Evolutionary conservation across 768 basidiomycete species (phyloP), one percentile per base, ranked within the genome.

Genomic region (Lentinula lateritia): DNA sequence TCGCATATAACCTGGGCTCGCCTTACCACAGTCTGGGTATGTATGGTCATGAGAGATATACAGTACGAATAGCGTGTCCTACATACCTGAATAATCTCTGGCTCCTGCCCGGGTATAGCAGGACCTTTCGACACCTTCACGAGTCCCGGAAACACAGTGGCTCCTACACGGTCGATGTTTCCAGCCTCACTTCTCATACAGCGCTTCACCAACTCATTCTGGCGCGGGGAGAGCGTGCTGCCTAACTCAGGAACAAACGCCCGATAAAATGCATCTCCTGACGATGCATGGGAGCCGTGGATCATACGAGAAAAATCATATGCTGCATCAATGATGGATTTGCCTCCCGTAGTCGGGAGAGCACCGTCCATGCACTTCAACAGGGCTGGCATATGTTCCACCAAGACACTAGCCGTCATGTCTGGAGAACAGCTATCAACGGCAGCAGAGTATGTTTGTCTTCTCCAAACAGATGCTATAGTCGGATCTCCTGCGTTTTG

Each of bases 381-480:
- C 58, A 93, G 81, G 34, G 81, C 75, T 6, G 90, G 88, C 52
- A 93, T 82, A 64, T 89, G 83, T 62, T 93, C 93, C 18, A 75
- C 71, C 50, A 95, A 78, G 68, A 93, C 87, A 70, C 74, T 79
- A 34, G 79, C 67, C 0, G 84, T 80, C 82, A 92, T 89, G 55
- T 88, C 86, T 6, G 86, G 82, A 0, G 90, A 86, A 72, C 87
- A 88, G 0, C 81, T 71, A 38, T 93, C 90, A 57, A 95, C 89
- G 4, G 92, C 91, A 0, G 92, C 92, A 10, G 89, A 88, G 74
- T 93, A 93, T 2, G 92, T 94, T 70, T 95, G 92, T 10, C 92
- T 84, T 23, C 93, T 84, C 93, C 93, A 95, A 18, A 95, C 92
- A 43, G 84, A 83, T 0, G 93, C 93, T n/a, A 95, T 91, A 4